Evolutionary conservation across 2,329 filamentous ascomycete genomes (phyloP), one percentile per base, ranked within the genome.

Genomic region (Harringtonia lauricola): DNA sequence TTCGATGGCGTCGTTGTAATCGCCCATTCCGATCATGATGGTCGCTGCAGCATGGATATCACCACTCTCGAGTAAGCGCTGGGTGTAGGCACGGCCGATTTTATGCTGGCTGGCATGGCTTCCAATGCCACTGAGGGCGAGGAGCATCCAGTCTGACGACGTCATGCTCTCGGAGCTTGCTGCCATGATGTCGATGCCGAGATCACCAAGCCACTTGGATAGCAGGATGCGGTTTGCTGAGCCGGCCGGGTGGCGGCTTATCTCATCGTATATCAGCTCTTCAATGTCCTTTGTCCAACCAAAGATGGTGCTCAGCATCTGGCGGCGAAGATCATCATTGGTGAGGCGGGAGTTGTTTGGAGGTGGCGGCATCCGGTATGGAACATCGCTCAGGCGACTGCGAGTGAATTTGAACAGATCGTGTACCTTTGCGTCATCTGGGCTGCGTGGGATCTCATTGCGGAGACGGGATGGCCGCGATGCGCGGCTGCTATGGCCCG

Each of bases 291-390:
- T 81, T 42, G 90, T 81, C 89, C 92, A 98, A 3, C 92, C 92
- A 60, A 98, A 98, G 2, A 98, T 88, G 7, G 89, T 83, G 52
- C 75, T 86, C 5, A 98, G 72, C 89, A 98, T 95, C 60, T 95
- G 89, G 38, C 74, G 75, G 39, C 90, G 80, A 36, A 95, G 72
- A 52, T 94, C 82, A 52, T 95, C 83, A 48, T 81, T 81, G 3
- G 83, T 85, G 21, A 86, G 63, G 24, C 72, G 72, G 3, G 67
- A 71, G 50, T 82, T 74, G 14, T 70, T 54, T 1, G 69, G 63
- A 14, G 79, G 72, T 1, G 81, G 77, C 39, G 83, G 78, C 54
- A 52, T 45, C n/a, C 83, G 81, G 58, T 94, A 94, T 0, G 86
- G 81, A 4, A 95, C 77, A 50, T 95, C 87, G 48, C 77, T 83